A percentile compares a stretch with the other conserved stretches of the same genome.
These are phyloP conservation scores for Chaetomiaceae sp. DNA, from an alignment of 2,329 filamentous ascomycete genomes.

Conservation along the genomic window DNA sequence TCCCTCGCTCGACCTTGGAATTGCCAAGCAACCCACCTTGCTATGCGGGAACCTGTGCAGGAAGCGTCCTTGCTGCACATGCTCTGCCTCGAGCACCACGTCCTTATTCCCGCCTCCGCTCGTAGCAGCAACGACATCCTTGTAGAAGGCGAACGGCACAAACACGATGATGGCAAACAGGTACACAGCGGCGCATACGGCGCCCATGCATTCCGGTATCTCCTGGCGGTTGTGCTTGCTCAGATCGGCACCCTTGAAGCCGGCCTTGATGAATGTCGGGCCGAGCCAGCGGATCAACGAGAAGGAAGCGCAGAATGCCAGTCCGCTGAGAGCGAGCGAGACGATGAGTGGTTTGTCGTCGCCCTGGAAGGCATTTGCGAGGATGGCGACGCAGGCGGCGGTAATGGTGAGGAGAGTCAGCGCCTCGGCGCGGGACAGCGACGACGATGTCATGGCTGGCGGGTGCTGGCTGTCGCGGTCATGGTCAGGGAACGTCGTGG, in stretches of 20 bases:
- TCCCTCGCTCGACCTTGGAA: too few relatives aligned
- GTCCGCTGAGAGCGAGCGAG: conserved; percentile 77
- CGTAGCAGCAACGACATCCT: conserved; percentile 92
- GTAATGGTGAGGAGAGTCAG: conserved; percentile 58
- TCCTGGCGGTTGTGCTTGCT: conserved; percentile 65
- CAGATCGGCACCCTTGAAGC: conserved; percentile 85
- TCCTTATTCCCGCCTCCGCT: conserved; percentile 91
- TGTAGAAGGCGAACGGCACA: conserved; percentile 96
- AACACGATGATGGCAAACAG: conserved; percentile 84
- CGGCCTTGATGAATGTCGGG: conserved; percentile 79
- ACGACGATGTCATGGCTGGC: conserved; percentile 16
- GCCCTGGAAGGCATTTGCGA: conserved; percentile 75
- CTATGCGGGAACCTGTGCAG: conserved; percentile 90
- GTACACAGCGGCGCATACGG: conserved; percentile 88
- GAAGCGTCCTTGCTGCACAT: conserved; percentile 77
- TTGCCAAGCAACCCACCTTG: conserved; percentile 71
- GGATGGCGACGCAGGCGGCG: conserved; percentile 65
- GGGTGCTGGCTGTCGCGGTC: background rate
- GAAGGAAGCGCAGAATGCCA: conserved; percentile 79
- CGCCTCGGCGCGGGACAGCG: conserved; percentile 51
- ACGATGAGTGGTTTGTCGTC: conserved; percentile 87
- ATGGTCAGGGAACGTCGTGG: background rate
- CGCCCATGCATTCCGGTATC: conserved; percentile 95
- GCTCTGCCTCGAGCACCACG: conserved; percentile 67
- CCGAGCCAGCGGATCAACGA: conserved; percentile 92